Conservation (phyloP, 2,329 filamentous ascomycete species). For the Lanzia echinophila region DNA sequence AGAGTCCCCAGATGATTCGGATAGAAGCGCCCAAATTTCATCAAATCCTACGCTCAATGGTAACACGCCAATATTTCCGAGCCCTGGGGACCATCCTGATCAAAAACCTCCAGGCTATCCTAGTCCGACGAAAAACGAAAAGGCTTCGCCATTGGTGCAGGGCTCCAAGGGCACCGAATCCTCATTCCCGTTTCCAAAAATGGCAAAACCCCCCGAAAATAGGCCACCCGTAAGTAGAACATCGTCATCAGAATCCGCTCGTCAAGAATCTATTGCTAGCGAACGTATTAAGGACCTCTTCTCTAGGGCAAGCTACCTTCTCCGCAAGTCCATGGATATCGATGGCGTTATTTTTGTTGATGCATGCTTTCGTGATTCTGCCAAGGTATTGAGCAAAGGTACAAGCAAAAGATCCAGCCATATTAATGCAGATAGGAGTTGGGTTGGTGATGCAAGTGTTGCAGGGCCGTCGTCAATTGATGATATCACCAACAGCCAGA, state of each 20-base stretch:
- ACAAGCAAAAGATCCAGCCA: background rate
- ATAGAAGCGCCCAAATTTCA: background rate
- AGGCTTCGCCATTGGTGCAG: background rate
- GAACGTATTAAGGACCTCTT: conserved; percentile 12
- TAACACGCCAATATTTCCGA: background rate
- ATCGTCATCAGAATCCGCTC: background rate
- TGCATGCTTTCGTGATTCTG: conserved; percentile 14
- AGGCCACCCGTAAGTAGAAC: conserved; percentile 1
- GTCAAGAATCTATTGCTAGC: conserved; percentile 2
- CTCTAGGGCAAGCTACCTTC: conserved; percentile 16
- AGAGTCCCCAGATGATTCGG: background rate
- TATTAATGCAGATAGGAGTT: background rate
- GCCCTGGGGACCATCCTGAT: background rate
- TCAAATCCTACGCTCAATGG: background rate
- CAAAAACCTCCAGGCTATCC: background rate
- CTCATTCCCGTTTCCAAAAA: background rate
- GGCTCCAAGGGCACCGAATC: background rate
- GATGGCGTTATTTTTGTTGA: conserved; percentile 21
- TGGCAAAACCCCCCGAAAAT: background rate
- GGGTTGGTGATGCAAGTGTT: background rate
- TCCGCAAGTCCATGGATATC: conserved; percentile 18
- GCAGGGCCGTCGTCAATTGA: background rate
- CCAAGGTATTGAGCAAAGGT: background rate
- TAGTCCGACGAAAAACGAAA: background rate
- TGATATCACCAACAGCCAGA: background rate